A percentile compares a stretch with the other conserved stretches of the same genome.
phyloP scores from a whole-genome alignment of 2,329 filamentous ascomycete species.

The Aspergillus hortae region DNA sequence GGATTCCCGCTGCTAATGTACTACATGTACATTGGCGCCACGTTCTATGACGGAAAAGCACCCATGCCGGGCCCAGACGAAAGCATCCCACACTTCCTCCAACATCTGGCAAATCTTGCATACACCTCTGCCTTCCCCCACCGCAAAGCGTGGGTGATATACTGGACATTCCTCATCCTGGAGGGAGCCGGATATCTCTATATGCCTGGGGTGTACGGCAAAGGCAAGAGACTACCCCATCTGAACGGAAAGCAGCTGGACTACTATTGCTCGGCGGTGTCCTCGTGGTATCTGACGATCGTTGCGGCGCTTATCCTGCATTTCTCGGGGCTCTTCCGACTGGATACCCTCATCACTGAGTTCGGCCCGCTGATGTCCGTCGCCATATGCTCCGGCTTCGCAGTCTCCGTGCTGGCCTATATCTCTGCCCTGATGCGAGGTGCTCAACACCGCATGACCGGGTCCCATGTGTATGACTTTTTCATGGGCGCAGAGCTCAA shows the following conservation, averaged over 20 bases:
- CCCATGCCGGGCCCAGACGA: conserved; percentile 65
- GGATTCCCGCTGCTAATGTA: conserved; percentile 91
- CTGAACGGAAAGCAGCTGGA: conserved; percentile 75
- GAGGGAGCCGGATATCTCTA: conserved; percentile 78
- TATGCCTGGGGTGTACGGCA: conserved; percentile 80
- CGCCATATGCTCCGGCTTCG: conserved; percentile 82
- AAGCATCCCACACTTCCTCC: conserved; percentile 64
- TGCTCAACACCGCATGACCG: conserved; percentile 85
- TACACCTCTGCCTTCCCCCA: conserved; percentile 82
- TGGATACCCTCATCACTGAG: conserved; percentile 88
- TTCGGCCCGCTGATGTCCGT: conserved; percentile 92
- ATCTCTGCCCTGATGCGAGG: conserved; percentile 77
- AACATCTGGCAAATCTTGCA: conserved; percentile 66
- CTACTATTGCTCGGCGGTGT: conserved; percentile 90
- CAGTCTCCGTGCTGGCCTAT: conserved; percentile 79
- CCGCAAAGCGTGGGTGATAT: conserved; percentile 79
- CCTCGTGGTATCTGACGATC: conserved; percentile 83
- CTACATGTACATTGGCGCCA: conserved; percentile 97
- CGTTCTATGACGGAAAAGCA: conserved; percentile 80
- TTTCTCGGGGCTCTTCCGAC: conserved; percentile 74
- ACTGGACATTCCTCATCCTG: conserved; percentile 87
- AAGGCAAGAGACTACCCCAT: conserved; percentile 83
- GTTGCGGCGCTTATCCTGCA: conserved; percentile 66
- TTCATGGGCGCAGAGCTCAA: conserved; percentile 88
- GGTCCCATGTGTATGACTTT: conserved; percentile 75